Evolutionary conservation across 495 filamentous ascomycete species (phyloP).

Genomic region (Aspergillus ostianus): DNA sequence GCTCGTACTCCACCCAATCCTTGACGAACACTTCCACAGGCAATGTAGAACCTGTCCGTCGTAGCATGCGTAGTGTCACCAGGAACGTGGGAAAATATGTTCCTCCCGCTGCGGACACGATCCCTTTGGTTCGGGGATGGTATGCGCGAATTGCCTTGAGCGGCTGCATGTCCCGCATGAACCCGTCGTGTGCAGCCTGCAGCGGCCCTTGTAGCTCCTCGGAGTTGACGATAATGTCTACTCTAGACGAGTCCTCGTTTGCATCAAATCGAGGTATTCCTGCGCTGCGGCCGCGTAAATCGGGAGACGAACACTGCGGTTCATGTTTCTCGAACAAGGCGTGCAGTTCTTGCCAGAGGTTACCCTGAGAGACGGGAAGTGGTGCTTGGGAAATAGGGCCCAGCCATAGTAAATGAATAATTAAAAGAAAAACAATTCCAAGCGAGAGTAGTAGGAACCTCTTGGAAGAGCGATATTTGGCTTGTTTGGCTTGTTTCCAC

Average conservation of each 20-base stretch:
- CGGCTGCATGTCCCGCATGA: constrained; percentile 27
- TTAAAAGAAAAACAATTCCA: background rate
- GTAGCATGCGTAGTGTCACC: constrained; percentile 44
- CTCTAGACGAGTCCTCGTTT: constrained; percentile 12
- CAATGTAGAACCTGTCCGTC: constrained; percentile 44
- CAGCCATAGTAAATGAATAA: background rate
- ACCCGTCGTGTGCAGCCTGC: constrained; percentile 29
- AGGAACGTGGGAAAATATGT: constrained; percentile 35
- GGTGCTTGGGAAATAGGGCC: background rate
- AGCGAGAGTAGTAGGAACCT: background rate
- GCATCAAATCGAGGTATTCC: constrained; percentile 20
- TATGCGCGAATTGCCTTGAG: constrained; percentile 19
- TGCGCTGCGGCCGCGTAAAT: constrained; percentile 6
- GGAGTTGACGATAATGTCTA: constrained; percentile 18
- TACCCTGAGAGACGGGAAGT: background rate
- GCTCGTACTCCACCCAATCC: constrained; percentile 37
- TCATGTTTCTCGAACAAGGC: constrained; percentile 20
- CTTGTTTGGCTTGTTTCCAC: background rate
- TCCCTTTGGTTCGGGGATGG: constrained; percentile 35
- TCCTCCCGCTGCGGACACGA: constrained; percentile 43
- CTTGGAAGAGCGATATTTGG: background rate
- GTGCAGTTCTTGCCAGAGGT: constrained; percentile 17
- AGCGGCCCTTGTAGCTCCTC: constrained; percentile 23
- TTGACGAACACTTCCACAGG: constrained; percentile 53
- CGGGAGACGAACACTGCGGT: constrained; percentile 19